phyloP scores from a whole-genome alignment of 148 eudicot genomes.

The Rhododendron henanense region DNA sequence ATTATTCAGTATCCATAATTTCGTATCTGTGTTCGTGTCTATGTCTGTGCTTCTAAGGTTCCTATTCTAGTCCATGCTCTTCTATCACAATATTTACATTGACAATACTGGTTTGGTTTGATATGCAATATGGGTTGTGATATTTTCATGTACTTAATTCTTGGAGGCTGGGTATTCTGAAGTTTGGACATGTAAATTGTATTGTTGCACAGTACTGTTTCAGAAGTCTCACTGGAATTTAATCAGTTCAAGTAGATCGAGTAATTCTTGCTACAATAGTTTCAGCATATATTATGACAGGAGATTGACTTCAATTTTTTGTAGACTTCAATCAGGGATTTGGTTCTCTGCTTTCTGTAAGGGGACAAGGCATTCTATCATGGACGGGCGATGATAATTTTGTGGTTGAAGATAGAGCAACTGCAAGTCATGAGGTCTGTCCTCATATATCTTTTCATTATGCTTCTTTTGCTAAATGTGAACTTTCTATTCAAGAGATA shows the following conservation, averaged over 20 bases:
- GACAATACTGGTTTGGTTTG: neutral
- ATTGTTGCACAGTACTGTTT: neutral
- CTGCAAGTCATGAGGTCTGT: conserved; percentile 30
- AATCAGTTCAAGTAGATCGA: neutral
- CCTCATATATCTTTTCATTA: neutral
- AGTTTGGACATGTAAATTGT: neutral
- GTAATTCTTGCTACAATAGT: neutral
- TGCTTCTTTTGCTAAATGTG: neutral
- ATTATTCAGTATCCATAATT: neutral
- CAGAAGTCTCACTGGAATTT: neutral
- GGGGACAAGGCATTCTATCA: conserved; percentile 40
- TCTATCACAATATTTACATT: neutral
- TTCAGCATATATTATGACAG: neutral
- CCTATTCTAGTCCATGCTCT: neutral
- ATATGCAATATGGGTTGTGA: neutral
- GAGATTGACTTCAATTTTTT: conserved; percentile 16
- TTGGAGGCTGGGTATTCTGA: neutral
- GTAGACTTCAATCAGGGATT: conserved; percentile 40
- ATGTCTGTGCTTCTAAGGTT: neutral
- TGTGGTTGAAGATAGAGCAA: conserved; percentile 33
- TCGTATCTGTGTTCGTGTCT: neutral
- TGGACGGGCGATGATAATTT: conserved; percentile 39
- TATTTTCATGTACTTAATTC: neutral
- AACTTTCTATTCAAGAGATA: neutral
- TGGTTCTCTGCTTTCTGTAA: conserved; percentile 36